Base-by-base conservation (phyloP, 1,284 basidiomycete genomes). In the Boletellus dicymbophilus region DNA sequence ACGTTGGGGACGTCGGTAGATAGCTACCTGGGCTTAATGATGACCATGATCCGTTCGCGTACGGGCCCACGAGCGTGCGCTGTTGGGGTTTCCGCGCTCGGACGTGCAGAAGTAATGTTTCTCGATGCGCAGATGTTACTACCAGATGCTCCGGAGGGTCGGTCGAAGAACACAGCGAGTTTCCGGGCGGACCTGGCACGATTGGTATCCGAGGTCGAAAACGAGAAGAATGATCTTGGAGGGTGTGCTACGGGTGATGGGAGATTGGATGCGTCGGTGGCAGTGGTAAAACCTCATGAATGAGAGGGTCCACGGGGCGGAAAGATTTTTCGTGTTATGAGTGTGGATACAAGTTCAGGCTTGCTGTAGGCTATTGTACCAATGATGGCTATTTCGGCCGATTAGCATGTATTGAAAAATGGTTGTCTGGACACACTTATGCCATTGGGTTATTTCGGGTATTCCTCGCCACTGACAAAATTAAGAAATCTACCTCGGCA, bases 11-110 rank as follows among this genome's bases (percentile, higher is more conserved):
- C 37, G 39, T 47, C 58, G 18, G 26, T 40, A 20, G 31, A 44
- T 16, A 39, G 6, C 0, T 36, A 38, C 49, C 20, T 62, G 33
- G 39, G 51, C 9, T 11, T 33, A 21, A 44, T 53, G 22, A 11
- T 51, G 31, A 28, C 30, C 3, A 56, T 62, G 58, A 40, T 58
- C 36, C 49, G 28, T 30, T 63, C 53, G 12, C 53, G 56, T 8
- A 15, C 21, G 22, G 59, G 52, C 1, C 6, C 34, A 3, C 4
- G 8, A 18, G 54, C 52, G 1, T 41, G 41, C 13, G 18, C 39
- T 16, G 44, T 47, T 3, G 44, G 33, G 8, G 42, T 52, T 4
- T 26, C 33, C n/a, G 4, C 49, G 7, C 44, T 61, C 15, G 45
- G 41, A 38, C 44, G 49, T 15, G 43, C 33, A 20, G 37, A 51